Evolutionary conservation across 192 early-diverging fungal genomes (phyloP).

Genomic region (Umbelopsis ramanniana): DNA sequence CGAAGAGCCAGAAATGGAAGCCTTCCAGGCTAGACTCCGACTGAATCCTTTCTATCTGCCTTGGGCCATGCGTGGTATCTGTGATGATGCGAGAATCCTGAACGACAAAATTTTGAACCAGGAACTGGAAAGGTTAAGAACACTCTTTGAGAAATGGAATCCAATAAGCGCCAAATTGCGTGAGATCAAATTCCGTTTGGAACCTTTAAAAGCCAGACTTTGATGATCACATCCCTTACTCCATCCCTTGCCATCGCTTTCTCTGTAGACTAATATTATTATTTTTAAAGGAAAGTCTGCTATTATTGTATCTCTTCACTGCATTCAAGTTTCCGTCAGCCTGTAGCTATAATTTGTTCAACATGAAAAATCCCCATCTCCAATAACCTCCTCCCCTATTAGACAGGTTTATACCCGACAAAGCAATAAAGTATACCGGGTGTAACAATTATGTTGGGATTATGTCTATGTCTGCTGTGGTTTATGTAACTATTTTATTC

Average conservation of each 20-base stretch:
- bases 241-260: background rate
- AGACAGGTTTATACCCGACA: too few species aligned
- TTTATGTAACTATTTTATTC: too few species aligned
- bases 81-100: conserved; percentile 69
- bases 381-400: too few species aligned
- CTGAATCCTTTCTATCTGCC: conserved; percentile 93
- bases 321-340: background rate
- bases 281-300: background rate
- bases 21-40: conserved; percentile 67
- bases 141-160: conserved; percentile 82
- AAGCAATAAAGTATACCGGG: too few species aligned
- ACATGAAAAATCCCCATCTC: too few species aligned
- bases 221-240: conserved; percentile 26
- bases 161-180: conserved; percentile 70
- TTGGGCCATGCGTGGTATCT: conserved; percentile 90
- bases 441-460: too few species aligned
- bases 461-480: too few species aligned
- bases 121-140: conserved; percentile 72
- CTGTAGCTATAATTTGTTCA: too few species aligned
- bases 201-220: conserved; percentile 74
- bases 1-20: conserved; percentile 40
- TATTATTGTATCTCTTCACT: background rate
- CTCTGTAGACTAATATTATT: background rate
- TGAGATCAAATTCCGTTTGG: conserved; percentile 92
- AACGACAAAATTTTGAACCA: conserved; percentile 50